Base-by-base conservation (phyloP, 2,329 filamentous ascomycete species). In the Furcasterigmium sp. region DNA sequence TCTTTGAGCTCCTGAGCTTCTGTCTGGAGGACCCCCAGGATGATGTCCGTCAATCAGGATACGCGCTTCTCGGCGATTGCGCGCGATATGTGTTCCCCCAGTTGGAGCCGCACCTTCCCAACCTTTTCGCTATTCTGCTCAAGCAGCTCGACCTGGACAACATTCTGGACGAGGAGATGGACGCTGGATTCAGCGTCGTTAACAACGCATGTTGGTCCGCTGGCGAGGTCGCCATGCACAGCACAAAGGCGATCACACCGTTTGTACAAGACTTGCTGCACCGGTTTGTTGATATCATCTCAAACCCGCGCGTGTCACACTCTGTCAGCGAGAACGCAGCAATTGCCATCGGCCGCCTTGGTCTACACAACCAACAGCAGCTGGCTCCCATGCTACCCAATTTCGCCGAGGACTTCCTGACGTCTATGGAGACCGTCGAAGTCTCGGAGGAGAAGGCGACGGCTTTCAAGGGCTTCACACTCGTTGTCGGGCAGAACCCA, bases 181-280 rank as follows among this genome's bases (percentile, higher is more conserved):
- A 95, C 50, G 85, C 80, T 15, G 84, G 83, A 13, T 96, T 95
- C 62, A 89, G 90, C 47, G 91, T 97, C 23, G 83, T 97, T 46
- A 98, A 97, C 75, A 98, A 98, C 60, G 91, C 93, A 18, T 97
- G 91, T 68, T 98, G 93, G 93, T 94, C 91, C 7, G 84, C 83
- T 19, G 93, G 93, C 34, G 93, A 98, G 69, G 93, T 97, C 48
- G 82, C 90, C 14, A 82, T 95, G 63, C 83, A 88, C 48, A 76
- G 87, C 59, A 80, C 83, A 52, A 80, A 83, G 48, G 80, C 76
- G 42, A 87, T 96, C 80, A 75, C 75, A 2, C 85, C 84, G 1
- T 95, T 85, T 59, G 78, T 90, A 9, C 82, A 87, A 18, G 79
- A 85, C 48, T 70, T 98, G 14, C 82, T 95, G 46, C 77, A 84